Evolutionary conservation across 2,329 filamentous ascomycete genomes (phyloP).

Genomic region (Hymenoscyphus scutula): DNA sequence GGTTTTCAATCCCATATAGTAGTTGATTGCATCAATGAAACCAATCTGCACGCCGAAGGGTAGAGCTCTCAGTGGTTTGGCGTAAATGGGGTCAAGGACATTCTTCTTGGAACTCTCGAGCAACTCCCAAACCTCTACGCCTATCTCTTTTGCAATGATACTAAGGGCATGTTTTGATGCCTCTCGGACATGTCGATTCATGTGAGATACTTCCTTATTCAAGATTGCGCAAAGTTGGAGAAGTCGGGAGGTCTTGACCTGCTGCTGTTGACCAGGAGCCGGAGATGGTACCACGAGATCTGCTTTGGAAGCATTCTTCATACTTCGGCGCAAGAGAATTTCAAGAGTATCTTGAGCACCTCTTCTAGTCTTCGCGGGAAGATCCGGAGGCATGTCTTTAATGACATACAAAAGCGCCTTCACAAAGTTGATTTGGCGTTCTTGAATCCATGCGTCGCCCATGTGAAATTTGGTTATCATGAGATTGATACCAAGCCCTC

Average conservation of each 20-base stretch:
- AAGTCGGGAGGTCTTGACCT: conserved; percentile 62
- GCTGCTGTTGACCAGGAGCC: conserved; percentile 48
- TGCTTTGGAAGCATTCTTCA: conserved; percentile 74
- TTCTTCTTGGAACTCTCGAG: conserved; percentile 87
- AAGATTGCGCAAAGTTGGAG: conserved; percentile 79
- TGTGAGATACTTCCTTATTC: conserved; percentile 85
- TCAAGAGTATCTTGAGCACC: conserved; percentile 82
- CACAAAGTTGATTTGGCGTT: conserved; percentile 83
- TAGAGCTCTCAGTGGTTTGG: conserved; percentile 87
- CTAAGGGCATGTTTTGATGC: conserved; percentile 79
- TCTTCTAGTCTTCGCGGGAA: conserved; percentile 83
- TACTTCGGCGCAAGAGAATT: conserved; percentile 74
- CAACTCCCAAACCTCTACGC: conserved; percentile 80
- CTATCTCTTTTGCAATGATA: conserved; percentile 75
- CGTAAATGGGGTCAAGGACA: conserved; percentile 87
- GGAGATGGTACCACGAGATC: conserved; percentile 57
- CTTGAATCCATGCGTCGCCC: conserved; percentile 77
- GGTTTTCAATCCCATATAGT: conserved; percentile 84
- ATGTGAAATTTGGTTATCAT: conserved; percentile 82
- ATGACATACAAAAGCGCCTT: conserved; percentile 94
- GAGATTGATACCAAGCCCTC: conserved; percentile 84
- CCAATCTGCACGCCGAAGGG: conserved; percentile 96
- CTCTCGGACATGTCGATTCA: conserved; percentile 91
- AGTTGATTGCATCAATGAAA: conserved; percentile 96
- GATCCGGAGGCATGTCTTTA: conserved; percentile 94